A percentile compares a stretch with the other conserved stretches of the same genome.
These are phyloP conservation scores for Wickerhamiella azymoides DNA, from an alignment of 805 yeast genomes.

Conservation along the genomic window DNA sequence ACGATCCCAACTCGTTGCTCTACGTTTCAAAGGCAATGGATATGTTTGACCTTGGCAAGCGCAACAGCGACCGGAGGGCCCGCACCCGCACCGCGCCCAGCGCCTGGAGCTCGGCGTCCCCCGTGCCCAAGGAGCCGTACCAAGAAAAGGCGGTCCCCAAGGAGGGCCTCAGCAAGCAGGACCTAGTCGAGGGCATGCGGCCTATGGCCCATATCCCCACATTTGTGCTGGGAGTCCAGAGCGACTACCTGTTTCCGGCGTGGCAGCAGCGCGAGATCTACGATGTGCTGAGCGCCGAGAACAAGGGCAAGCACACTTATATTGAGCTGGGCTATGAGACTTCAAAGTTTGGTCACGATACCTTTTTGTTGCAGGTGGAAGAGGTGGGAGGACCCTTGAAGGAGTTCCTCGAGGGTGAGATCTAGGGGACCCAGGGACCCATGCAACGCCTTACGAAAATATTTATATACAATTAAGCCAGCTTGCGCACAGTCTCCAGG, in stretches of 20 bases:
- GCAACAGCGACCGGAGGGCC: conserved; percentile 10
- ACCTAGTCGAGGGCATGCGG: conserved; percentile 51
- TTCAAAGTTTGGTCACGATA: conserved; percentile 83
- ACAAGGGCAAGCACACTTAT: conserved; percentile 29
- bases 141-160: conserved; percentile 33
- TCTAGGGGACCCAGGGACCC: no score
- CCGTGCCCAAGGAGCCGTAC: conserved; percentile 40
- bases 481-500: conserved; percentile 7
- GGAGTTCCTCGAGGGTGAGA: conserved; percentile 38
- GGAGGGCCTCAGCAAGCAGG: conserved; percentile 29
- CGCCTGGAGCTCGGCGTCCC: conserved; percentile 16
- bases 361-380: conserved; percentile 66
- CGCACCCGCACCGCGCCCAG: conserved; percentile 1
- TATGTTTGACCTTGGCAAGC: conserved; percentile 60
- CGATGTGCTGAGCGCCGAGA: conserved; percentile 33
- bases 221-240: conserved; percentile 80
- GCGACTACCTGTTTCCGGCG: conserved; percentile 81
- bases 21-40: conserved; percentile 93
- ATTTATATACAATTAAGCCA: conserved; percentile 3
- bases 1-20: conserved; percentile 78
- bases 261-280: conserved; percentile 88
- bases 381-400: conserved; percentile 69
- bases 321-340: conserved; percentile 63
- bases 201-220: conserved; percentile 51
- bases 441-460: background rate